phyloP scores from a whole-genome alignment of 768 basidiomycete genomes.

The Pulveroboletus ravenelii region DNA sequence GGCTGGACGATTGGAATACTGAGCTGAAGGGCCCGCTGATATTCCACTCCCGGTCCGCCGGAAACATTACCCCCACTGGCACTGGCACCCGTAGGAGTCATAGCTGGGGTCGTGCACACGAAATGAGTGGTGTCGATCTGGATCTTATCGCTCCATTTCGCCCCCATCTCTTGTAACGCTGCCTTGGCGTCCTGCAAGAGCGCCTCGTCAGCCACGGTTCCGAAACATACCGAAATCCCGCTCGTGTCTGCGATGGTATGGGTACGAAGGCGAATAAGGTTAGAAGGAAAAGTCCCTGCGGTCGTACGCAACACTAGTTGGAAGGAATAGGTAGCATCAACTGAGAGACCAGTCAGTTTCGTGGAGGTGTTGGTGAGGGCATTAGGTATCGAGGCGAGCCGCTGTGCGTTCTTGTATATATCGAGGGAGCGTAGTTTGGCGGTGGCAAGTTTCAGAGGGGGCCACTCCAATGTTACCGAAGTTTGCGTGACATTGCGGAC shows the following conservation, averaged over 20 bases:
- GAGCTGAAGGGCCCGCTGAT: constrained; percentile 90
- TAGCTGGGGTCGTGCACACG: constrained; percentile 87
- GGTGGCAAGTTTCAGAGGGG: constrained; percentile 74
- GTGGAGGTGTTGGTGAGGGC: constrained; percentile 82
- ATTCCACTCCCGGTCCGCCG: constrained; percentile 76
- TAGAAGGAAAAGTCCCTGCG: constrained; percentile 86
- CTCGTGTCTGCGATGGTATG: constrained; percentile 96
- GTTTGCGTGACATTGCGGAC: constrained; percentile 96
- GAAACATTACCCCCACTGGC: constrained; percentile 47
- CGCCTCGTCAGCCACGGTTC: constrained; percentile 73
- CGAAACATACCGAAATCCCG: constrained; percentile 93
- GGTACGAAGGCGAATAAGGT: constrained; percentile 75
- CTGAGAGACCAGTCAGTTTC: constrained; percentile 76
- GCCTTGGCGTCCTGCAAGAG: constrained; percentile 77
- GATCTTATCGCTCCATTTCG: constrained; percentile 87
- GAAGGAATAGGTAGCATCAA: constrained; percentile 87
- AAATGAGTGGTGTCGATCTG: constrained; percentile 99
- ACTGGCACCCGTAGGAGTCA: constrained; percentile 54
- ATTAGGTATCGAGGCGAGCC: constrained; percentile 81
- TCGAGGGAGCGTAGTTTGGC: constrained; percentile 85
- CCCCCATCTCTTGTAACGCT: constrained; percentile 80
- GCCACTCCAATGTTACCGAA: constrained; percentile 95
- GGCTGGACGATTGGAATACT: constrained; percentile 95
- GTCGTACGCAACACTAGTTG: constrained; percentile 91
- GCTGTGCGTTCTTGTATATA: constrained; percentile 87